Conservation (phyloP, 75 land plant genomes). For the Pinus taeda region DNA sequence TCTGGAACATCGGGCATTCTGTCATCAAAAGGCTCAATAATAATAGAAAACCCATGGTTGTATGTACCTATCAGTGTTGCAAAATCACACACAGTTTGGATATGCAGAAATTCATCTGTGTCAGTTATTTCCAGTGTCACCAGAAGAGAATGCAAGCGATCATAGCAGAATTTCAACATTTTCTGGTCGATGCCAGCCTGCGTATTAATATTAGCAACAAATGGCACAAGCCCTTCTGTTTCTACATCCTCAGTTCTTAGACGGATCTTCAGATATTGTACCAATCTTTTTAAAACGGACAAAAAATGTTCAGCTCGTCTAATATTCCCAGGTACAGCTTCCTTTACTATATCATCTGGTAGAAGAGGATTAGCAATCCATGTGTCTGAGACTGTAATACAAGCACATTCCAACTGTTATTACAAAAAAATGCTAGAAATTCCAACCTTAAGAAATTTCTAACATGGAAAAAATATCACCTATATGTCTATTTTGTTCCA, state of each 20-base stretch:
- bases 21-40: conserved; percentile 99
- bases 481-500: not conserved
- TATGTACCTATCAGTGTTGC: conserved; percentile 97
- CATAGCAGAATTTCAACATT: conserved; percentile 88
- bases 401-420: not conserved
- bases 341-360: conserved; percentile 90
- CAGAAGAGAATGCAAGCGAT: conserved; percentile 72
- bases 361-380: conserved; percentile 95
- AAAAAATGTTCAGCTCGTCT: conserved; percentile 94
- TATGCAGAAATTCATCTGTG: conserved; percentile 94
- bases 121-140: conserved; percentile 96
- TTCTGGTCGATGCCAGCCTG: conserved; percentile 96
- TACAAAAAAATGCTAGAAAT: not conserved
- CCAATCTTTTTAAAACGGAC: conserved; percentile 75
- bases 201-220: conserved; percentile 58
- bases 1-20: conserved; percentile 99
- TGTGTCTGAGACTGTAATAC: conserved; percentile 57
- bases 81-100: conserved; percentile 95
- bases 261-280: conserved; percentile 75
- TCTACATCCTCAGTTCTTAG: conserved; percentile 82
- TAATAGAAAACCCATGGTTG: conserved; percentile 88
- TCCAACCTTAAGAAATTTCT: not conserved
- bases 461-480: not conserved
- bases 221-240: conserved; percentile 84
- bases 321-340: conserved; percentile 98